A percentile compares a stretch with the other conserved stretches of the same genome.
Evolutionary conservation across 2,329 filamentous ascomycete genomes (phyloP).

Genomic region (Dothideomycetes sp.): DNA sequence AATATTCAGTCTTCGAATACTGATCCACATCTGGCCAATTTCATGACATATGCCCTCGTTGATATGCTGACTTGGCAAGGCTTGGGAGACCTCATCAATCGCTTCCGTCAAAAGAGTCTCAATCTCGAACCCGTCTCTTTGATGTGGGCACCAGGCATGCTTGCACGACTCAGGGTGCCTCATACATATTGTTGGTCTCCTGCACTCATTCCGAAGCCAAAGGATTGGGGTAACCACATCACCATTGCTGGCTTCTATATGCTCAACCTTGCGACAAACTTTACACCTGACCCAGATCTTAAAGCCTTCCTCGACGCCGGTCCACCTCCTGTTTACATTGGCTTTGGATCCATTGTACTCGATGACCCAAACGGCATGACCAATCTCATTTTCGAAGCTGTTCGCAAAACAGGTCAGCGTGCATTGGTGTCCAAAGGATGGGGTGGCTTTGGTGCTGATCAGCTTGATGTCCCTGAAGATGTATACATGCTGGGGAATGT

Average conservation of each 20-base stretch:
- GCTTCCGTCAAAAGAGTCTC: constrained; percentile 62
- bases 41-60: constrained; percentile 72
- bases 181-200: constrained; percentile 92
- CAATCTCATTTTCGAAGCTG: constrained; percentile 59
- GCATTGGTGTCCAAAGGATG: constrained; percentile 50
- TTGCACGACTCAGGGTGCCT: constrained; percentile 67
- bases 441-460: constrained; percentile 36
- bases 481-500: constrained; percentile 44
- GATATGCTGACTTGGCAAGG: constrained; percentile 92
- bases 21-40: constrained; percentile 69
- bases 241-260: constrained; percentile 71
- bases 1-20: constrained; percentile 70
- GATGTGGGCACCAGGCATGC: constrained; percentile 71
- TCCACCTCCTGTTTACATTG: constrained; percentile 67
- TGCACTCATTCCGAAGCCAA: constrained; percentile 63
- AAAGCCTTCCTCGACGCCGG: constrained; percentile 57
- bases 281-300: constrained; percentile 55
- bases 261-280: constrained; percentile 57
- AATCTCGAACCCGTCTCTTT: constrained; percentile 68
- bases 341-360: constrained; percentile 74
- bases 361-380: constrained; percentile 66
- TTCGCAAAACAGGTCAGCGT: constrained; percentile 43
- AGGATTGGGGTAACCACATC: constrained; percentile 64
- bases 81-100: constrained; percentile 75
- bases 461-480: constrained; percentile 28